phyloP scores from a whole-genome alignment of 192 early-diverging fungal genomes.

The Phlyctochytrium arcticum region DNA sequence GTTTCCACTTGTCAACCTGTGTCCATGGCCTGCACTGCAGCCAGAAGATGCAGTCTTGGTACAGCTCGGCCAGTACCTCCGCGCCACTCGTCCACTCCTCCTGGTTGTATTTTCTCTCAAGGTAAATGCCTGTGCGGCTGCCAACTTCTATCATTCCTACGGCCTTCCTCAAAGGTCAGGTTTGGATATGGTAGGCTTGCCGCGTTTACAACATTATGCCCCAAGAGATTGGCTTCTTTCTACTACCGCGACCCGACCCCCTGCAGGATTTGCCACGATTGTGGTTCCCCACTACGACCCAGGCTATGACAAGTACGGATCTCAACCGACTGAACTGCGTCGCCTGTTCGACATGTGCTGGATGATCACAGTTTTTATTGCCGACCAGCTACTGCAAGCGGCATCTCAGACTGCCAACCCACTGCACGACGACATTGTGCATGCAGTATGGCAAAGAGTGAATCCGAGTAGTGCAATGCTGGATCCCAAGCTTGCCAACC shows the following conservation, averaged over 20 bases:
- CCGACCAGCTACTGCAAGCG: neutral
- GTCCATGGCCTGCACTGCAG: neutral
- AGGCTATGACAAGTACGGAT: conserved; percentile 14
- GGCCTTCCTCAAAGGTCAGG: neutral
- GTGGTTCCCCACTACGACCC: conserved; percentile 6
- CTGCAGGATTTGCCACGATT: conserved; percentile 5
- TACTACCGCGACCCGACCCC: neutral
- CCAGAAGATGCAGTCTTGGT: neutral
- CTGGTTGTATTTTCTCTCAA: neutral
- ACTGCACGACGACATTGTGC: neutral
- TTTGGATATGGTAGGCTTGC: neutral
- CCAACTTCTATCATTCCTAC: conserved; percentile 10
- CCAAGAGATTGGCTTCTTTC: neutral
- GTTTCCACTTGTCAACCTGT: conserved; percentile 11
- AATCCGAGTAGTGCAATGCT: neutral
- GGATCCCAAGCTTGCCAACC: neutral
- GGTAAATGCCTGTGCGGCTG: neutral
- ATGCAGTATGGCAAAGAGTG: neutral
- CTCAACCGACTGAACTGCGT: neutral
- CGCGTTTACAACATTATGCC: conserved; percentile 1
- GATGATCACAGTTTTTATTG: conserved; percentile 4
- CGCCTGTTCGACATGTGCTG: conserved; percentile 3
- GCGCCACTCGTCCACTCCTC: neutral
- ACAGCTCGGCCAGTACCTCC: conserved; percentile 3
- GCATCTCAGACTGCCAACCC: neutral